A percentile compares a stretch with the other conserved stretches of the same genome.
These are phyloP conservation scores for Hippophae tibetana DNA, from an alignment of 306 rosid genomes.

Conservation along the genomic window DNA sequence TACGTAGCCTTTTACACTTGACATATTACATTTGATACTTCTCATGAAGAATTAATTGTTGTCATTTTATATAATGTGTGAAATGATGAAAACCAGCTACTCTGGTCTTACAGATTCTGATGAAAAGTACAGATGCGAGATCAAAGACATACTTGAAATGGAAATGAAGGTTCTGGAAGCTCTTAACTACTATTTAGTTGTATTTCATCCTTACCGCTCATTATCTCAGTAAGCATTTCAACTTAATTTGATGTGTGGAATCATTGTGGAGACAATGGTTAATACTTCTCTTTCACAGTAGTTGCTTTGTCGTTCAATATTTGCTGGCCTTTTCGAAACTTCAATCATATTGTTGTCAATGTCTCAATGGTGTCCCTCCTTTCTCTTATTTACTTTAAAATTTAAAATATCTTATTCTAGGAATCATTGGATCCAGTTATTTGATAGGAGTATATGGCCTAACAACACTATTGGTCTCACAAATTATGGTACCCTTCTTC, in stretches of 20 bases:
- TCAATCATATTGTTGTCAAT: too few relatives aligned
- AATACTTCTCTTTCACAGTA: background rate
- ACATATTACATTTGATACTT: slow-evolving; percentile 1
- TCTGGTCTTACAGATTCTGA: slow-evolving; percentile 50
- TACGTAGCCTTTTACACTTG: slow-evolving; percentile 31
- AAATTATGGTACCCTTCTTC: too few relatives aligned
- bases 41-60: slow-evolving; percentile 16
- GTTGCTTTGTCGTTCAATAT: background rate
- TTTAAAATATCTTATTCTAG: too few relatives aligned
- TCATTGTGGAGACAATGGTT: background rate
- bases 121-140: slow-evolving; percentile 74
- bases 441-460: too few relatives aligned
- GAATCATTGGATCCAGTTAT: too few relatives aligned
- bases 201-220: slow-evolving; percentile 88
- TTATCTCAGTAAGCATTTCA: slow-evolving; percentile 69
- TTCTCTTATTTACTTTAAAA: too few relatives aligned
- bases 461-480: too few relatives aligned
- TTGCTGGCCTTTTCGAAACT: too few relatives aligned
- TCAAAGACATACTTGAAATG: slow-evolving; percentile 96
- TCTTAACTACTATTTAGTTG: slow-evolving; percentile 78
- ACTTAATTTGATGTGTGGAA: background rate
- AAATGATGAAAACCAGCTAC: slow-evolving; percentile 15
- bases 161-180: slow-evolving; percentile 98
- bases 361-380: too few relatives aligned
- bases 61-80: slow-evolving; percentile 8